Conservation (phyloP, 1,284 basidiomycete species). For the Xerocomus minutiporus region DNA sequence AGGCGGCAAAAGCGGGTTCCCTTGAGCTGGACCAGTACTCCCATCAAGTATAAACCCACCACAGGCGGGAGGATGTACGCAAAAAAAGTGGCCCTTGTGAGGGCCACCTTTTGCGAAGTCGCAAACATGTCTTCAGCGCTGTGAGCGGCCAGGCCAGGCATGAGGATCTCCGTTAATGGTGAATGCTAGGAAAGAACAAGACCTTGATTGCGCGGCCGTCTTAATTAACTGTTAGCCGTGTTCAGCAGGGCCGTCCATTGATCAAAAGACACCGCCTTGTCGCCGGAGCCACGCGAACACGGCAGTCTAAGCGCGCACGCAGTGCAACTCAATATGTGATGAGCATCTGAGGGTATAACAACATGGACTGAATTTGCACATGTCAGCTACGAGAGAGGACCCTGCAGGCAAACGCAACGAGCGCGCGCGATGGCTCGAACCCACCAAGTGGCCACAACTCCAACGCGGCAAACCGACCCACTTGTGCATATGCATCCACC, state of each 20-base stretch:
- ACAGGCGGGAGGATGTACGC: slow-evolving; percentile 17
- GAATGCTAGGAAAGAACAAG: neutral
- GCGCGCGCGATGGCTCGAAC: slow-evolving; percentile 13
- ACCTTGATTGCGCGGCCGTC: slow-evolving; percentile 1
- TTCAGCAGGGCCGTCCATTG: too few species aligned
- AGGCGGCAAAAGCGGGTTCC: slow-evolving; percentile 22
- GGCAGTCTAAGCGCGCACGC: too few species aligned
- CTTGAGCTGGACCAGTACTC: slow-evolving; percentile 28
- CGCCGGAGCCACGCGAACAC: too few species aligned
- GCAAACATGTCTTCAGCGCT: slow-evolving; percentile 6
- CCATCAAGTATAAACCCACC: slow-evolving; percentile 23
- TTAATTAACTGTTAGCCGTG: too few species aligned
- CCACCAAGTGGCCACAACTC: slow-evolving; percentile 1
- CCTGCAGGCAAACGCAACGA: too few species aligned
- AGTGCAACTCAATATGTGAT: too few species aligned
- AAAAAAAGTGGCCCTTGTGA: slow-evolving; percentile 12
- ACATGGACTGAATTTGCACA: too few species aligned
- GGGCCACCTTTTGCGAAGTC: slow-evolving; percentile 4
- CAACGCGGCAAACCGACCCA: slow-evolving; percentile 32
- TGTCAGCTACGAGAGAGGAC: too few species aligned
- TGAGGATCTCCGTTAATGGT: neutral
- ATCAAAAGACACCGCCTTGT: too few species aligned
- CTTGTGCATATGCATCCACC: slow-evolving; percentile 47
- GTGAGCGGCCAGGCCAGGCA: neutral
- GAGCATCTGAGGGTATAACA: too few species aligned